Evolutionary conservation across 2,329 filamentous ascomycete genomes (phyloP), one percentile per base, ranked within the genome.

Genomic region (Penicillium paneum): DNA sequence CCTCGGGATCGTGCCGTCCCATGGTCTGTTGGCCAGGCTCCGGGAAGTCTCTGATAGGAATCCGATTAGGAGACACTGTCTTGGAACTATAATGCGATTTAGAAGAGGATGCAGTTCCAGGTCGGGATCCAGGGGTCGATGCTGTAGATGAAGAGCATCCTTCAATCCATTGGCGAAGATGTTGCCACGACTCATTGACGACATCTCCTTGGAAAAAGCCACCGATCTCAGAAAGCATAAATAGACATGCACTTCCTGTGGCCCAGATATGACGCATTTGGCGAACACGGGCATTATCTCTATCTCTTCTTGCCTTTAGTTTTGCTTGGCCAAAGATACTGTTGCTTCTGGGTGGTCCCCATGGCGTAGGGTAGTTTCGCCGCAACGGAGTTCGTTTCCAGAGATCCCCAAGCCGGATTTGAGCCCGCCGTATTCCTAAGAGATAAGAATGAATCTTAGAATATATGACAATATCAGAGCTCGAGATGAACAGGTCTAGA

Each of bases 121-220:
- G 74, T 39, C 73, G 69, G 48, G 74, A 77, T 8, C 59, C 61
- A 40, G 64, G 45, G 17, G 61, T 54, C 28, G 69, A 70, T 2
- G 52, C 49, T 58, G 57, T 55, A 56, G 56, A 50, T 51, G 64
- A 45, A 55, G 61, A 70, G 5, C 76, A 76, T 11, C 78, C 78
- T 28, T 79, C 79, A 17, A 96, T 78, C 91, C 92, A 97, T 13
- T 74, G 71, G 49, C 88, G 83, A 63, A 97, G 92, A 48, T 89
- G 85, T 15, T 87, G 82, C 84, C 91, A 97, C 1, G 90, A 86
- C 31, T 86, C 86, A 56, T 86, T 84, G 13, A 97, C 87, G 7
- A 97, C 87, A 67, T 96, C 91, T 1, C 89, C 90, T 71, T 97
- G 93, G 41, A 97, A 85, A 65, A 96, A 97, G 3, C 85, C 85